Conservation (phyloP, 805 yeast species). For the Saccharomycopsis guyanensis region DNA sequence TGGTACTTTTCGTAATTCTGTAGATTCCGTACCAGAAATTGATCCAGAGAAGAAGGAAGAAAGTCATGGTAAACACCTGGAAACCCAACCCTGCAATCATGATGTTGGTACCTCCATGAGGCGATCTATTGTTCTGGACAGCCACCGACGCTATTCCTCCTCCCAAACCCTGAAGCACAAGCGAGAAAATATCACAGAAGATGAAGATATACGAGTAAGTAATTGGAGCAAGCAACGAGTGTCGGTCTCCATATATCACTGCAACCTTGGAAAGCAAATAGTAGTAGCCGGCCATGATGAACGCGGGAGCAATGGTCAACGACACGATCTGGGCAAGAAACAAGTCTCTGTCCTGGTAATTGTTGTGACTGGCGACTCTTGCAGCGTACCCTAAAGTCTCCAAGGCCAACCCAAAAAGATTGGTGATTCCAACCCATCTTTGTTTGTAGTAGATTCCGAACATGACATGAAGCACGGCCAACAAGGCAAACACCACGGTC, state of each 20-base stretch:
- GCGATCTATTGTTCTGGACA: constrained; percentile 13
- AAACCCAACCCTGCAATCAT: constrained; percentile 75
- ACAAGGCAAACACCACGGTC: constrained; percentile 44
- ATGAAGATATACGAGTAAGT: constrained; percentile 57
- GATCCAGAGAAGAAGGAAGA: constrained; percentile 46
- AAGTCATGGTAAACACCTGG: constrained; percentile 63
- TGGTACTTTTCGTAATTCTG: neutral
- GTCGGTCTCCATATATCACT: constrained; percentile 50
- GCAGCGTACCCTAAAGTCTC: constrained; percentile 67
- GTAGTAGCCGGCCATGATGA: constrained; percentile 79
- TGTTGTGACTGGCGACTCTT: constrained; percentile 39
- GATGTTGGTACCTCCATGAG: constrained; percentile 46
- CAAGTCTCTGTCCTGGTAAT: constrained; percentile 29
- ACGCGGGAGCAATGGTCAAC: constrained; percentile 74
- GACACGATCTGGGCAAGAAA: constrained; percentile 60
- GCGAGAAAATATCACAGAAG: constrained; percentile 53
- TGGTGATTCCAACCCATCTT: constrained; percentile 58
- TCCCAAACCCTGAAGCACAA: constrained; percentile 65
- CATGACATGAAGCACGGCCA: constrained; percentile 35
- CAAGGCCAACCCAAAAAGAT: constrained; percentile 46
- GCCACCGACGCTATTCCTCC: constrained; percentile 59
- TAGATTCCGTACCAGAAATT: constrained; percentile 39
- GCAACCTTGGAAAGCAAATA: constrained; percentile 59
- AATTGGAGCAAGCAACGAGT: constrained; percentile 34
- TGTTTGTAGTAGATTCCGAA: constrained; percentile 42